Evolutionary conservation across 257 asterid genomes (phyloP).

Genomic region (Solanum tarijense): DNA sequence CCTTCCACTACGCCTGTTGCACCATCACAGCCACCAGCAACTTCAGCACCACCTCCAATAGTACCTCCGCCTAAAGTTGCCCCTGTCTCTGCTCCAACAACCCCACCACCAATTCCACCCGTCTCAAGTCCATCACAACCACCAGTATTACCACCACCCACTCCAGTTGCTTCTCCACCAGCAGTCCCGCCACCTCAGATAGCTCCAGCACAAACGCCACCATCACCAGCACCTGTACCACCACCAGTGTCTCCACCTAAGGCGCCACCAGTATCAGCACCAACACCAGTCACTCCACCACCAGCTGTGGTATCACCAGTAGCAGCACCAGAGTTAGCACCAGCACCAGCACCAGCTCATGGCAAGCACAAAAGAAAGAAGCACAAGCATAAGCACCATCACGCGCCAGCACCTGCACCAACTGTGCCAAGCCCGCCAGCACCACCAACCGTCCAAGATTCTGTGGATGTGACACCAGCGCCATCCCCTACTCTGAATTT

Average conservation of each 20-base stretch:
- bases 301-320: slow-evolving; percentile 37
- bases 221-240: slow-evolving; percentile 37
- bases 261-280: slow-evolving; percentile 18
- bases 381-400: slow-evolving; percentile 37
- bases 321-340: slow-evolving; percentile 32
- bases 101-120: slow-evolving; percentile 46
- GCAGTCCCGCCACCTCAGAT: slow-evolving; percentile 27
- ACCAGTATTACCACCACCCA: slow-evolving; percentile 23
- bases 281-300: slow-evolving; percentile 48
- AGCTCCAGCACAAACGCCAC: slow-evolving; percentile 31
- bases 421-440: slow-evolving; percentile 88
- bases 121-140: slow-evolving; percentile 47
- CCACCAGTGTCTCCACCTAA: slow-evolving; percentile 53
- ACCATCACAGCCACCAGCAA: slow-evolving; percentile 29
- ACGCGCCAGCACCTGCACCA: slow-evolving; percentile 93
- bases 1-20: not conserved
- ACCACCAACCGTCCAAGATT: slow-evolving; percentile 53
- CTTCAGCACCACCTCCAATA: slow-evolving; percentile 16
- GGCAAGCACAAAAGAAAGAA: slow-evolving; percentile 24
- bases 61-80: slow-evolving; percentile 26
- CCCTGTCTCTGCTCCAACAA: slow-evolving; percentile 29
- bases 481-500: slow-evolving; percentile 69
- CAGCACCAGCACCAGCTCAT: slow-evolving; percentile 57
- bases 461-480: slow-evolving; percentile 64
- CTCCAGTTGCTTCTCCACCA: slow-evolving; percentile 21